A percentile compares a stretch with the other conserved stretches of the same genome.
phyloP scores from a whole-genome alignment of 441 rosid genomes.

The Corymbia citriodora region DNA sequence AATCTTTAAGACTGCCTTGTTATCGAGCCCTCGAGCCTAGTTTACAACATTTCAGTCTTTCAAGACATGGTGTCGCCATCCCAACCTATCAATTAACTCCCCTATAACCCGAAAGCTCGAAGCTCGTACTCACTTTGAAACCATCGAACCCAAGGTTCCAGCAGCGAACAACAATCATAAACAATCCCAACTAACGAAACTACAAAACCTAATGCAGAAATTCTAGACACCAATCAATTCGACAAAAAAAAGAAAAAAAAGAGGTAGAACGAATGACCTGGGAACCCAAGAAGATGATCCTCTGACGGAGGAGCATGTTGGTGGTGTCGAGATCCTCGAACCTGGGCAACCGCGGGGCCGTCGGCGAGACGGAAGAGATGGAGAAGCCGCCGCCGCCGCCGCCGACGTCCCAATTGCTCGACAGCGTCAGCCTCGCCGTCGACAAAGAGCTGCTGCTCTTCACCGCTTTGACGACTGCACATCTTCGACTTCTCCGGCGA shows the following conservation, averaged over 20 bases:
- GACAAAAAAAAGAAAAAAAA: background rate
- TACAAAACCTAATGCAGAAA: background rate
- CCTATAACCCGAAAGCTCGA: background rate
- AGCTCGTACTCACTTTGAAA: background rate
- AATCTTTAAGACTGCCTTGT: background rate
- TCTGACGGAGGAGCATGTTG: constrained; percentile 89
- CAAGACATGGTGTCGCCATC: background rate
- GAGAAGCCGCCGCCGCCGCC: background rate
- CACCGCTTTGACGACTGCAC: constrained; percentile 36
- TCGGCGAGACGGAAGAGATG: constrained; percentile 21
- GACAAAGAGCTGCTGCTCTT: constrained; percentile 9
- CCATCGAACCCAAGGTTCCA: background rate
- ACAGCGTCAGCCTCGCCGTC: constrained; percentile 28
- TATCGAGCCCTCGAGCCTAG: background rate
- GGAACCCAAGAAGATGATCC: constrained; percentile 78
- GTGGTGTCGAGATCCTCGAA: constrained; percentile 84
- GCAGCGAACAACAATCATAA: background rate
- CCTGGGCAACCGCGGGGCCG: constrained; percentile 56
- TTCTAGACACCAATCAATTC: background rate
- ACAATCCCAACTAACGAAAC: background rate
- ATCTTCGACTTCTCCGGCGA: constrained; percentile 17
- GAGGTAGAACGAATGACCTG: constrained; percentile 33
- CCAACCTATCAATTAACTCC: background rate
- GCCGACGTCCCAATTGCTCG: constrained; percentile 62
- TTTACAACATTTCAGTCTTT: background rate